A percentile compares a stretch with the other conserved stretches of the same genome.
These are phyloP conservation scores for Microdochium nivale DNA, from an alignment of 2,329 filamentous ascomycete species.

Conservation along the genomic window DNA sequence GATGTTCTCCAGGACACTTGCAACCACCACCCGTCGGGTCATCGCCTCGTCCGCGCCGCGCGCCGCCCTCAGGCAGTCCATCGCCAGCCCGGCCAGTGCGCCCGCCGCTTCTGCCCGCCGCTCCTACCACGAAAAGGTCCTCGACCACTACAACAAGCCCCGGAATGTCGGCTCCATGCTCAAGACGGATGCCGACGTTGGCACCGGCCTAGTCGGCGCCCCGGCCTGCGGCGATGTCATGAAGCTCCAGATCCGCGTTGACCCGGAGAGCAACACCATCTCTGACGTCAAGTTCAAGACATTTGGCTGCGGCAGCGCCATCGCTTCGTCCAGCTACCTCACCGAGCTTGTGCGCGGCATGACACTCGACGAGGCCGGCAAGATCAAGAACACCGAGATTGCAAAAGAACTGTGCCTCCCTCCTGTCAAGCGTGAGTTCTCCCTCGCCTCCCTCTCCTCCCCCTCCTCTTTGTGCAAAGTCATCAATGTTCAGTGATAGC, in stretches of 20 bases:
- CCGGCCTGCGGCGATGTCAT: constrained; percentile 89
- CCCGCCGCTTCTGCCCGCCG: constrained; percentile 28
- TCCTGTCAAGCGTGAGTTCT: constrained; percentile 60
- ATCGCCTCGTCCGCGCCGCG: constrained; percentile 31
- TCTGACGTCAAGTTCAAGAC: constrained; percentile 80
- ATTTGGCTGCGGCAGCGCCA: constrained; percentile 75
- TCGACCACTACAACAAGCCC: constrained; percentile 77
- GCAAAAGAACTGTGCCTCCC: constrained; percentile 84
- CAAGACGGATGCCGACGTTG: constrained; percentile 63
- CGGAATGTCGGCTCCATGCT: constrained; percentile 72
- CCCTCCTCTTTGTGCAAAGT: background rate
- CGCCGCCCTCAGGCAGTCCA: constrained; percentile 28
- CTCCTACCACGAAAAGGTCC: constrained; percentile 49
- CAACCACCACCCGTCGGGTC: constrained; percentile 27
- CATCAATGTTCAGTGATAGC: background rate
- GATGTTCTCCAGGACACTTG: constrained; percentile 9
- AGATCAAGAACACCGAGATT: constrained; percentile 95
- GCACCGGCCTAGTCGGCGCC: constrained; percentile 73
- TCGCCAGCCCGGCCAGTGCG: constrained; percentile 24
- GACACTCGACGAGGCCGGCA: constrained; percentile 87
- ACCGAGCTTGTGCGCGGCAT: constrained; percentile 93
- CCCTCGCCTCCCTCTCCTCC: too few species aligned
- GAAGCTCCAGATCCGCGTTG: constrained; percentile 83
- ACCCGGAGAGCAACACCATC: constrained; percentile 65
- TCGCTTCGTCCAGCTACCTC: constrained; percentile 88